Conservation (phyloP, 2,329 filamentous ascomycete genomes). For the Xylariaceae sp. region DNA sequence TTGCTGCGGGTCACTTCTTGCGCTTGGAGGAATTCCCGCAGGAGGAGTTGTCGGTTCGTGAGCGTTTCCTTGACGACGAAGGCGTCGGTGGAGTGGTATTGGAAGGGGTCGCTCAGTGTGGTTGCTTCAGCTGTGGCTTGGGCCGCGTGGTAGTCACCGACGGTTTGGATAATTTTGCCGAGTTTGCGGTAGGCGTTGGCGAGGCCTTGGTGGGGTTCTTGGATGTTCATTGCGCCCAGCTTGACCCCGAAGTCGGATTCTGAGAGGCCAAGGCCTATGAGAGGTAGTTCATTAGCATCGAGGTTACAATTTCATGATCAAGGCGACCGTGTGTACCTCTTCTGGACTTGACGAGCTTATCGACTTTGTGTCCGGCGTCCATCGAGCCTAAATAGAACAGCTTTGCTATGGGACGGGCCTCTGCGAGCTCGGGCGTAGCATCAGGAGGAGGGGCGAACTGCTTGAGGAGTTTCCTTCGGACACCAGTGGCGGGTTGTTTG, state of each 20-base stretch:
- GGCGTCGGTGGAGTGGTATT: constrained; percentile 91
- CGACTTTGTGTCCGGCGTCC: constrained; percentile 96
- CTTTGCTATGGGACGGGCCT: constrained; percentile 87
- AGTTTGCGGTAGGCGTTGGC: constrained; percentile 91
- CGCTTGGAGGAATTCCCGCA: constrained; percentile 87
- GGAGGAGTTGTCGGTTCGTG: constrained; percentile 94
- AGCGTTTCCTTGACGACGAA: constrained; percentile 98
- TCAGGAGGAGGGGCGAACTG: constrained; percentile 97
- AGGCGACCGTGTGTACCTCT: constrained; percentile 57
- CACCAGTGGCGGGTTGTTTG: constrained; percentile 94
- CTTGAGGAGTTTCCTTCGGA: constrained; percentile 92
- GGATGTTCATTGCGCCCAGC: constrained; percentile 77
- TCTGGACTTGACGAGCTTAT: constrained; percentile 86
- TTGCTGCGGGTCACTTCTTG: constrained; percentile 81
- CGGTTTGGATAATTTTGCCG: constrained; percentile 86
- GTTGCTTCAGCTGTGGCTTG: constrained; percentile 96
- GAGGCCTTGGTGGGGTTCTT: constrained; percentile 86
- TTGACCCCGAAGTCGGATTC: constrained; percentile 94
- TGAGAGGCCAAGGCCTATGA: constrained; percentile 78
- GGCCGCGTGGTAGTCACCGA: constrained; percentile 91
- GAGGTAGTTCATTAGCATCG: no score
- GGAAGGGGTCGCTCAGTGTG: constrained; percentile 86
- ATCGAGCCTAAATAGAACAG: constrained; percentile 92
- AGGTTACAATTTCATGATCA: constrained; percentile 17
- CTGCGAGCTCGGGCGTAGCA: constrained; percentile 89